Base-by-base conservation (phyloP, 2,329 filamentous ascomycete genomes). In the Alternaria sp. region DNA sequence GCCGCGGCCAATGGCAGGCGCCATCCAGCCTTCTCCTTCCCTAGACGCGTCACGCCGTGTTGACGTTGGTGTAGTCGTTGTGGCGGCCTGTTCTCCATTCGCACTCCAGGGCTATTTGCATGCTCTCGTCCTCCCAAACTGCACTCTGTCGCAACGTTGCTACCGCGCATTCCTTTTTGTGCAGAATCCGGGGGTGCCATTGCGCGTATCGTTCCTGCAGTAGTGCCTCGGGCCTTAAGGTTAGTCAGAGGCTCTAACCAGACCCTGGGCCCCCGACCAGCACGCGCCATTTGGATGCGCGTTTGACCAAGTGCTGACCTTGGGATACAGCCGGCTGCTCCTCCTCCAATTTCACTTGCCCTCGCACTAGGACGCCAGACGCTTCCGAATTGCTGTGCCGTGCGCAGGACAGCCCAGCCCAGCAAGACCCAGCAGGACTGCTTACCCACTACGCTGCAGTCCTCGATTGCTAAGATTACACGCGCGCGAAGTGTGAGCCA, bases 391-490 rank as follows among this genome's bases (percentile, higher is more conserved):
- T 49, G 54, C 52, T 30, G 44, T 57, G 46, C 54, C 64, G 54
- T 63, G 51, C 40, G 46, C 45, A 52, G 47, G 32, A 59, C 50
- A 68, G 66, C 58, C 47, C 56, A 50, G 56, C 64, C 65, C 52
- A 59, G 62, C 64, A 55, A 52, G 49, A 57, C 62, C 64, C 50
- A 59, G 61, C 64, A 52, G 62, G 62, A 59, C 70, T 51, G 43
- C 60, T 56, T 44, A 45, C 30, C 43, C 62, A 57, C 67, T 60
- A 52, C 62, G 58, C 71, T 63, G 57, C 54, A 54, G 66, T 72
- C 69, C 66, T 69, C 63, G 66, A 65, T 66, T 67, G 63, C 59
- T 68, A 64, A 75, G 60, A 73, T 75, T 75, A 66, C 66, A 63
- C 68, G 61, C 71, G 66, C 67, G 64, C 66, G 54, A 61, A 61